Evolutionary conservation across 2,329 filamentous ascomycete genomes (phyloP), one percentile per base, ranked within the genome.

Genomic region (Phaeosphaeria sp.): DNA sequence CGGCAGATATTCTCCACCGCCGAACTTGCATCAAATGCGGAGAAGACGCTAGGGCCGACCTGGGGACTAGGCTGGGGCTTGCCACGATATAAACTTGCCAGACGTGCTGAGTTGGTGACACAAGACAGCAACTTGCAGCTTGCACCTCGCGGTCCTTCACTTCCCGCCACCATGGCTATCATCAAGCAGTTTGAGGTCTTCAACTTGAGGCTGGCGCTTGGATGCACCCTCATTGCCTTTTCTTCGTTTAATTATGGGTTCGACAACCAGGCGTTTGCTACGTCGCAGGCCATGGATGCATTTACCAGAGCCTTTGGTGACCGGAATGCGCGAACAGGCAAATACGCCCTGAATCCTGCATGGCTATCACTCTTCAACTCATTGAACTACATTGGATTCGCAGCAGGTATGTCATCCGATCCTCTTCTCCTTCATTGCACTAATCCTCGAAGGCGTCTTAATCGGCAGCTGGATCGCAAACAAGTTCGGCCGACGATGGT

Each of bases 391-490:
- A 47, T 56, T 36, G 53, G 53, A 0, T 56, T 56, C 27, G 53
- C 53, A 18, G 39, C 49, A 36, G 53, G 53, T 56, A 47, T 33
- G 47, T 36, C 11, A 36, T 13, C 15, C 11, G 30, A 13, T 7
- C 30, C 6, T 13, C 3, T 36, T 36, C 15, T 36, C 8, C 15
- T 36, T 11, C 25, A 30, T 6, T 30, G 6, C 25, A 36, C 30
- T 36, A 13, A 36, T 13, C 60, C 83, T 90, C 40, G 76, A 90
- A 84, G 63, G 81, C 83, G 51, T 53, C 25, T 39, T 53, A 3
- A 47, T 47, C 24, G 51, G 51, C 9, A 53, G 51, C 30, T 47
- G 9, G 5, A n/a, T 53, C 39, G 51, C 43, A 7, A 53, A 40
- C 30, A 46, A 47, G 20, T 57, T 49, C 21, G 50, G 55, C 7